Evolutionary conservation across 2,329 filamentous ascomycete species (phyloP).

Genomic region (Alternaria solani): DNA sequence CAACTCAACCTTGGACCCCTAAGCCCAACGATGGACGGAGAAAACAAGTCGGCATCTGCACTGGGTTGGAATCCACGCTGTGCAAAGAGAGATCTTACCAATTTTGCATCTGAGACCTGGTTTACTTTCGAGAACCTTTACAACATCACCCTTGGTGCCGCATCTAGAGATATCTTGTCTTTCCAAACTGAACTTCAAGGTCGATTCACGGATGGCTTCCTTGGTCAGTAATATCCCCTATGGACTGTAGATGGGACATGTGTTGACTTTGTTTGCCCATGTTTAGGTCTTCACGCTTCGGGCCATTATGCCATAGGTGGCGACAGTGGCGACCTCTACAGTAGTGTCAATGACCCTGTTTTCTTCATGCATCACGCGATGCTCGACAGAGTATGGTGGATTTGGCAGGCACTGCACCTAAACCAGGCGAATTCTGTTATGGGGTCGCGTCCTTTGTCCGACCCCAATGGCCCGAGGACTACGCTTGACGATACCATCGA

Average conservation of each 20-base stretch:
- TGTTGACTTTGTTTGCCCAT: not conserved
- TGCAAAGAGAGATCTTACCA: slow-evolving; percentile 45
- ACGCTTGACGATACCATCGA: slow-evolving; percentile 56
- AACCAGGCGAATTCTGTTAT: slow-evolving; percentile 20
- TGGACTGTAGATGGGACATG: not conserved
- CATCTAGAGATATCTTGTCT: slow-evolving; percentile 46
- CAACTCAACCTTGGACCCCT: slow-evolving; percentile 37
- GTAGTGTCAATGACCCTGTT: slow-evolving; percentile 54
- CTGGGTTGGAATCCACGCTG: slow-evolving; percentile 42
- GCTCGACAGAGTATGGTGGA: slow-evolving; percentile 58
- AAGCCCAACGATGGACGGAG: slow-evolving; percentile 16
- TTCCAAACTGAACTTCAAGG: slow-evolving; percentile 47
- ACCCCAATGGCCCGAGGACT: slow-evolving; percentile 53
- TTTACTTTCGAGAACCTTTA: slow-evolving; percentile 40
- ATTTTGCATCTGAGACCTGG: slow-evolving; percentile 22
- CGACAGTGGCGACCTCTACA: slow-evolving; percentile 54
- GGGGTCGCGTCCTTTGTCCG: slow-evolving; percentile 54
- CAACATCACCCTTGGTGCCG: slow-evolving; percentile 62
- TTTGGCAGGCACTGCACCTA: slow-evolving; percentile 53
- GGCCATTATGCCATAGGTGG: slow-evolving; percentile 44
- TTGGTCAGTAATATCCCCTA: not conserved
- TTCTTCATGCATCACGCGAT: slow-evolving; percentile 59
- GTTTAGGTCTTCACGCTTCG: slow-evolving; percentile 51
- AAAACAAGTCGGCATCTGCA: slow-evolving; percentile 19
- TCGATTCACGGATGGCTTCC: slow-evolving; percentile 24